Conservation (phyloP, 805 yeast species). For the Tetrapisispora phaffii region DNA sequence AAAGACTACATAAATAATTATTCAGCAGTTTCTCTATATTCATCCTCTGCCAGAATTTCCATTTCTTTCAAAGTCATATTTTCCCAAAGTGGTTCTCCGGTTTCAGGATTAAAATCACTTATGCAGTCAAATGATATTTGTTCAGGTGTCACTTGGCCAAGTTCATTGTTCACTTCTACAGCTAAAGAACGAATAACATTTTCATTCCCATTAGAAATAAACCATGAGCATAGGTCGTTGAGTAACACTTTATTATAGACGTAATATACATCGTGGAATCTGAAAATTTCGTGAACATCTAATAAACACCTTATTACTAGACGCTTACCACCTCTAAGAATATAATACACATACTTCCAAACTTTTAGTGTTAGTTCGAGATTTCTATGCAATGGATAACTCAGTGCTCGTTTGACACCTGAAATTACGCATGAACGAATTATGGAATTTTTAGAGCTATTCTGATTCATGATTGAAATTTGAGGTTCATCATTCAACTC, state of each 20-base stretch:
- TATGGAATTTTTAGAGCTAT: constrained; percentile 12
- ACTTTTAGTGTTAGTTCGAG: constrained; percentile 48
- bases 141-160: constrained; percentile 27
- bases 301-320: constrained; percentile 51
- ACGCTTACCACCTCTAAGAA: constrained; percentile 61
- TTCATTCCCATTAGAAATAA: constrained; percentile 50
- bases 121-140: constrained; percentile 38
- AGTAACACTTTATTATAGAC: constrained; percentile 70
- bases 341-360: constrained; percentile 66
- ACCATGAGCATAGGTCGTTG: constrained; percentile 72
- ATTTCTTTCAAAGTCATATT: constrained; percentile 45
- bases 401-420: constrained; percentile 59
- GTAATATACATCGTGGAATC: constrained; percentile 76
- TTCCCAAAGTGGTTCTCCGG: constrained; percentile 33
- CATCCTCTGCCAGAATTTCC: constrained; percentile 47
- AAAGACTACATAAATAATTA: not conserved
- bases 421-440: constrained; percentile 50
- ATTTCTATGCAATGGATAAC: constrained; percentile 73
- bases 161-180: constrained; percentile 45
- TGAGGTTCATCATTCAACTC: constrained; percentile 20
- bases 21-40: constrained; percentile 16
- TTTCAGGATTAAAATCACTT: constrained; percentile 29
- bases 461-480: not conserved
- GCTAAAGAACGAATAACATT: constrained; percentile 52
- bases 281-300: constrained; percentile 58